Percentiles rank a stretch among this genome's conserved stretches.
Conservation (phyloP, 2,329 filamentous ascomycete species). For the Colletotrichum sp. region DNA sequence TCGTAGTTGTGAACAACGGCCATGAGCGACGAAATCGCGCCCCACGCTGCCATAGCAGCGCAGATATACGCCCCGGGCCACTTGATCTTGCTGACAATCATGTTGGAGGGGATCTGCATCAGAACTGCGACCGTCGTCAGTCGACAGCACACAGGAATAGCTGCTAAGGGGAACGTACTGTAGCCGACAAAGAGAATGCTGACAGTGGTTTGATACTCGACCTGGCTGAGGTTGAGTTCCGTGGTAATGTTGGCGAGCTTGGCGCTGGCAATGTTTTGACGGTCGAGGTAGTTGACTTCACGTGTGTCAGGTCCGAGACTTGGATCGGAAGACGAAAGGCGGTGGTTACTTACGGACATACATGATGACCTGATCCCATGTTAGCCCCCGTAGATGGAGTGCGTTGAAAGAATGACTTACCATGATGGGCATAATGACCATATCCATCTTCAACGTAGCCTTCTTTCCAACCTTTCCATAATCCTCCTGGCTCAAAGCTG, state of each 20-base stretch:
- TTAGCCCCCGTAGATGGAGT: not conserved
- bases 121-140: conserved; percentile 22
- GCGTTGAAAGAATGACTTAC: not conserved
- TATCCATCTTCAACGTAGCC: conserved; percentile 25
- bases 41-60: conserved; percentile 26
- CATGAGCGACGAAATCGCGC: conserved; percentile 34
- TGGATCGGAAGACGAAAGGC: rapidly evolving
- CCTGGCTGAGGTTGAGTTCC: conserved; percentile 32
- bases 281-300: conserved; percentile 30
- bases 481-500: conserved; percentile 21
- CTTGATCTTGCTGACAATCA: conserved; percentile 26
- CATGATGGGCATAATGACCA: conserved; percentile 26
- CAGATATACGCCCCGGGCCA: conserved; percentile 26
- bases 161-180: conserved; percentile 11
- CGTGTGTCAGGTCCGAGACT: not conserved
- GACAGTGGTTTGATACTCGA: conserved; percentile 44
- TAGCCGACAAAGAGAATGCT: conserved; percentile 39
- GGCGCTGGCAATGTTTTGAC: conserved; percentile 35
- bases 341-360: conserved; percentile 20
- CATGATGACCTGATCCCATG: conserved; percentile 22
- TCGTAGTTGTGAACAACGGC: conserved; percentile 50
- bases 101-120: conserved; percentile 41
- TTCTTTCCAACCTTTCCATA: conserved; percentile 20
- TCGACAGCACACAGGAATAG: not conserved
- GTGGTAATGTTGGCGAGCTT: conserved; percentile 33